Evolutionary conservation across 208 protist species (phyloP), one percentile per base, ranked within the genome.

Genomic region (Wallacemonas collosoma): DNA sequence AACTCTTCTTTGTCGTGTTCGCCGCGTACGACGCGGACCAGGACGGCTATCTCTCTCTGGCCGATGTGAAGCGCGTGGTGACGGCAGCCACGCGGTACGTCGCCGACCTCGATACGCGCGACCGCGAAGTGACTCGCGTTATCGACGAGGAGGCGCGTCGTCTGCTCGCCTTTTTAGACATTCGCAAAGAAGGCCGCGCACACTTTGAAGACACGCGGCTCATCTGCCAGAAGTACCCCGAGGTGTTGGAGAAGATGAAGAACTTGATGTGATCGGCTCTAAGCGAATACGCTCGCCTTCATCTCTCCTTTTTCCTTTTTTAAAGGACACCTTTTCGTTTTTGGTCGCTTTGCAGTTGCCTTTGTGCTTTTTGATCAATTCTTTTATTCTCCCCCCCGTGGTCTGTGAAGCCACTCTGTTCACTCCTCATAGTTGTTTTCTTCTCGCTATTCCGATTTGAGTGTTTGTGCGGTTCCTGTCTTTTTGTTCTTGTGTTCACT

Each of bases 11-110:
- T 51, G 82, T 98, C 44, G 82, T 97, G 40, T 98, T 98, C 75
- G 89, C 91, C 64, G 86, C 94, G 17, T 98, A 97, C 80, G 97
- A 98, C 81, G 80, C 88, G n/a, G 90, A 98, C 73, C 84, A 88
- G 8, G 89, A 97, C 56, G 95, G 95, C n/a, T 88, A 79, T 72
- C 83, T 98, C 38, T 94, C 87, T 4, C 73, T 90, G 17, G 61
- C 82, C 2, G 95, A 98, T 41, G 87, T 98, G 71, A 83, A 82
- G 54, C 71, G 80, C 58, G 93, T 98, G 47, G 91, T 98, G 53
- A 94, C 93, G 41, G 89, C 85, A 3, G 91, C 94, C 53, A 97
- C 93, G 45, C 77, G 83, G 3, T 98, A 95, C 72, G 95, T 95
- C 12, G 92, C 90, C 15, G 90, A 97, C 71, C 95, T 85, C 72